Conservation (phyloP, 2,329 filamentous ascomycete species). For the Raffaelea deltoideospora region DNA sequence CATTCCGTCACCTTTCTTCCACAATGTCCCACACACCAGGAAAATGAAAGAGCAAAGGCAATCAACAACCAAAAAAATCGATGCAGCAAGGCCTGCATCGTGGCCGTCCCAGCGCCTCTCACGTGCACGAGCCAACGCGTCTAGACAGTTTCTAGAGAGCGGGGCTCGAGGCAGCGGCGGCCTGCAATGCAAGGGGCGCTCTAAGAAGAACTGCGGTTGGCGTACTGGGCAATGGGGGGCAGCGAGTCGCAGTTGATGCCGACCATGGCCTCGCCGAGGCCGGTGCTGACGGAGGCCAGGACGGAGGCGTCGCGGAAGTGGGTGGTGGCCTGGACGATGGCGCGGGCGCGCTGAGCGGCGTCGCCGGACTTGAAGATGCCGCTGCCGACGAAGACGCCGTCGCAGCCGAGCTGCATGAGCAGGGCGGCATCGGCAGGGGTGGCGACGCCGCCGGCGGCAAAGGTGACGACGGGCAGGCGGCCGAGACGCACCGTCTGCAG, state of each 20-base stretch:
- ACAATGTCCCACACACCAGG: no score
- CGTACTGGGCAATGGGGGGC: background rate
- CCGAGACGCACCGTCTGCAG: conserved; percentile 78
- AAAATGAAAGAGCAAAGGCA: no score
- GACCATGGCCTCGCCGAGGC: conserved; percentile 95
- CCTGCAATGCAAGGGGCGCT: no score
- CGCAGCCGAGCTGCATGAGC: conserved; percentile 97
- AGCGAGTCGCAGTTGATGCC: conserved; percentile 45
- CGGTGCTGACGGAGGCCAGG: conserved; percentile 72
- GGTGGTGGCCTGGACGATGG: conserved; percentile 87
- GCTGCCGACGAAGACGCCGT: conserved; percentile 91
- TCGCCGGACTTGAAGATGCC: conserved; percentile 97
- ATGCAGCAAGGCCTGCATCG: no score
- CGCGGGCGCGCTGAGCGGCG: conserved; percentile 75
- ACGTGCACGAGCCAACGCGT: no score
- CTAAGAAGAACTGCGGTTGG: conserved; percentile 1
- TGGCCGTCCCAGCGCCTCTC: no score
- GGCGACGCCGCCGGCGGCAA: conserved; percentile 97
- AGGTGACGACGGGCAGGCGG: conserved; percentile 88
- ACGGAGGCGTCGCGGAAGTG: conserved; percentile 78
- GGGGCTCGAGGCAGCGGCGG: no score
- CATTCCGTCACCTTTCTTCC: no score
- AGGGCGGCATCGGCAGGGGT: conserved; percentile 92
- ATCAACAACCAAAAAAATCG: no score
- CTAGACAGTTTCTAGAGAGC: no score